These are phyloP conservation scores for Isabelozyma gotoi DNA, from an alignment of 805 yeast genomes.

Conservation along the genomic window DNA sequence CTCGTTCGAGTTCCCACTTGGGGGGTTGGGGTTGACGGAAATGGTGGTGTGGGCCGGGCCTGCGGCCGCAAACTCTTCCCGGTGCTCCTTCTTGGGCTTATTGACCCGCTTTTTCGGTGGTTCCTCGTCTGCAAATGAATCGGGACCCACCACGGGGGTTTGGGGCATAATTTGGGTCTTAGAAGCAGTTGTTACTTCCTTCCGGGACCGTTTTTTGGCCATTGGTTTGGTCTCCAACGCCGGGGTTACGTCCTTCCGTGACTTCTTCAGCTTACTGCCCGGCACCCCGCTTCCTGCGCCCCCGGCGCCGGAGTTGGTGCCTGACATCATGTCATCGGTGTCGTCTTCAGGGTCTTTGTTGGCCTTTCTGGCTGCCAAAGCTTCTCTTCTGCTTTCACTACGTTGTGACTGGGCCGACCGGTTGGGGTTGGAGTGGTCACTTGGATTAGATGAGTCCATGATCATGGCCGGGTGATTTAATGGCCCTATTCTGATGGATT, in stretches of 20 bases:
- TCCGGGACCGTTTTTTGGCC: conserved; percentile 13
- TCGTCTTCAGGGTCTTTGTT: conserved; percentile 37
- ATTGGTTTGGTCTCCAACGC: conserved; percentile 1
- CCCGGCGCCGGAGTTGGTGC: neutral
- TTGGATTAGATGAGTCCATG: conserved; percentile 50
- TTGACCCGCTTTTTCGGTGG: neutral
- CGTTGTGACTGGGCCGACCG: conserved; percentile 73
- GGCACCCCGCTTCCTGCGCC: neutral
- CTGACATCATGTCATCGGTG: conserved; percentile 7
- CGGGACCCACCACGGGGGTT: neutral
- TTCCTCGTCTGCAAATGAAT: neutral
- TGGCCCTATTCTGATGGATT: conserved; percentile 71
- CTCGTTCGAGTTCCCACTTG: conserved; percentile 37
- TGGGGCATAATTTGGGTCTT: conserved; percentile 1
- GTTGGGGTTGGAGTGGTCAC: conserved; percentile 30
- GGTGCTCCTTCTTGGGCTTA: conserved; percentile 14
- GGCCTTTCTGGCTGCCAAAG: conserved; percentile 85
- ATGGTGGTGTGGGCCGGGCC: neutral
- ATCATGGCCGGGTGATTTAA: conserved; percentile 90
- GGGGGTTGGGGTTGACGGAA: neutral
- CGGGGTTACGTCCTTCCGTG: conserved; percentile 13
- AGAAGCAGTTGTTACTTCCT: conserved; percentile 4
- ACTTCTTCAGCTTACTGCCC: conserved; percentile 8
- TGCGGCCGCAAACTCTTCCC: conserved; percentile 10
- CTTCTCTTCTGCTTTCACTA: conserved; percentile 86